Percentiles rank a stretch among this genome's conserved stretches.
These are phyloP conservation scores for Fusarium sp. DNA, from an alignment of 2,329 filamentous ascomycete genomes.

Conservation along the genomic window DNA sequence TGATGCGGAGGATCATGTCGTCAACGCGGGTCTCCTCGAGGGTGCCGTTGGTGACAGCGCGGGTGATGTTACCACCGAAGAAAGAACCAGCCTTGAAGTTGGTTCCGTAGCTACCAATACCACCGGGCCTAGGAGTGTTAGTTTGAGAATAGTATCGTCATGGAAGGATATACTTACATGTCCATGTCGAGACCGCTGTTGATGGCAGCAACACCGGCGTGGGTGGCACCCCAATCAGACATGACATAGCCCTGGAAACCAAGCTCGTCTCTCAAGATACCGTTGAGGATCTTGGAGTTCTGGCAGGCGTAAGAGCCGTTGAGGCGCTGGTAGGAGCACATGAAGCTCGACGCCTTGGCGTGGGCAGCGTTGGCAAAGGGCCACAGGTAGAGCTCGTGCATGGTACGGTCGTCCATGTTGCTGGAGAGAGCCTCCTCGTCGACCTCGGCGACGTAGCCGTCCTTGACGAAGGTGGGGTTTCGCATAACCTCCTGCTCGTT, in stretches of 20 bases:
- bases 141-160: background rate
- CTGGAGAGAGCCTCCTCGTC: conserved; percentile 49
- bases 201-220: conserved; percentile 74
- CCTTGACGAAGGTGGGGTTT: conserved; percentile 45
- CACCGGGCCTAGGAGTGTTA: conserved; percentile 53
- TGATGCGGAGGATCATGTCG: conserved; percentile 66
- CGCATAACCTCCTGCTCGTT: conserved; percentile 55
- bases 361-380: conserved; percentile 52
- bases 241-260: conserved; percentile 86
- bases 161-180: conserved; percentile 51
- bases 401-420: conserved; percentile 70
- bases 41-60: conserved; percentile 62
- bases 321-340: conserved; percentile 80
- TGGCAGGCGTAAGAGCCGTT: conserved; percentile 88
- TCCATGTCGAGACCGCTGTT: conserved; percentile 77
- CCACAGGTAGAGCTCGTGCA: conserved; percentile 65
- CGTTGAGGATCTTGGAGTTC: conserved; percentile 81
- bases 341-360: conserved; percentile 57
- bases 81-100: conserved; percentile 52
- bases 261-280: conserved; percentile 80
- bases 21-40: conserved; percentile 57
- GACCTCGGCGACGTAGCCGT: conserved; percentile 46
- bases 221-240: conserved; percentile 83
- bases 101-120: conserved; percentile 51
- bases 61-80: conserved; percentile 61